phyloP scores from a whole-genome alignment of 2,329 filamentous ascomycete genomes.

The Penicillium sp. region DNA sequence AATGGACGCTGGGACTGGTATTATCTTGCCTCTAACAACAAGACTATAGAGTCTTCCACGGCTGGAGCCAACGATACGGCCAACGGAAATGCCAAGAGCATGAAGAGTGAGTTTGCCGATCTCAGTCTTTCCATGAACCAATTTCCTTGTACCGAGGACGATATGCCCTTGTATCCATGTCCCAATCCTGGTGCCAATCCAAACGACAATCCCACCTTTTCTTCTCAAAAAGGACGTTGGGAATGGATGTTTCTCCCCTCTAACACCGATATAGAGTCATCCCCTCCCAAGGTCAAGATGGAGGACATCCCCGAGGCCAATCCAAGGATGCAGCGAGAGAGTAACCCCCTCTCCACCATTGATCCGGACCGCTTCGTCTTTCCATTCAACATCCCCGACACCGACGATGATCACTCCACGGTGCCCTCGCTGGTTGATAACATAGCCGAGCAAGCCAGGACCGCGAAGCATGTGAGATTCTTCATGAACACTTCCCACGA shows the following conservation, averaged over 20 bases:
- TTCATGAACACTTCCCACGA: constrained; percentile 3
- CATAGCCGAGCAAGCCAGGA: neutral
- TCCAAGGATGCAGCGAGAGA: neutral
- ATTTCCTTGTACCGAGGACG: neutral
- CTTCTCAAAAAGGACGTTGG: neutral
- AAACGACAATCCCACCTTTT: neutral
- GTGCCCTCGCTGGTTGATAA: neutral
- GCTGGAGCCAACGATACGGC: neutral
- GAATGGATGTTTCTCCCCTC: neutral
- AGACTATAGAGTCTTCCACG: neutral
- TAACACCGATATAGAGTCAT: neutral
- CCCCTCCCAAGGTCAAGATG: neutral
- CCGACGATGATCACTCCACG: neutral
- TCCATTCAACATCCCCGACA: neutral
- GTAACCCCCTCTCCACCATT: neutral
- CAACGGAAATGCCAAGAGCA: neutral
- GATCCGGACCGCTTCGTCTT: neutral
- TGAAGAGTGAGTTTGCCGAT: neutral
- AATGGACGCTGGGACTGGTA: neutral
- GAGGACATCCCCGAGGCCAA: neutral
- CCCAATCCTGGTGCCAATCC: neutral
- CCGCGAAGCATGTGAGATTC: neutral
- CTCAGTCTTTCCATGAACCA: neutral
- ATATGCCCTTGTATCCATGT: neutral
- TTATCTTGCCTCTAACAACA: neutral